A percentile compares a stretch with the other conserved stretches of the same genome.
Evolutionary conservation across 1,284 basidiomycete genomes (phyloP).

Genomic region (Fistulinella staudtii): DNA sequence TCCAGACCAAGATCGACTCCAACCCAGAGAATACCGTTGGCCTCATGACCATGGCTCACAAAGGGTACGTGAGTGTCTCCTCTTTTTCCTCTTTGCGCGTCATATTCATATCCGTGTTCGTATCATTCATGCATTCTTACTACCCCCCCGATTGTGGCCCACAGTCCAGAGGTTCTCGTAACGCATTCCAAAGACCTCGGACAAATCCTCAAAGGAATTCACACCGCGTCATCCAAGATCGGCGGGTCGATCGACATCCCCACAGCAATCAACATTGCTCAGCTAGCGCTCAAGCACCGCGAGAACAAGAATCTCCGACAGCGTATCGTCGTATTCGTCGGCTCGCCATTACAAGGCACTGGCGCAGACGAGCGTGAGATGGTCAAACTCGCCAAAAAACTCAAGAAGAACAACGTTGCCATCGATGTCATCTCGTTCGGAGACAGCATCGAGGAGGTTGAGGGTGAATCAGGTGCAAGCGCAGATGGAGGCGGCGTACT

Average conservation of each 20-base stretch:
- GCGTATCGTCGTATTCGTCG: constrained; percentile 91
- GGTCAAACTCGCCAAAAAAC: constrained; percentile 88
- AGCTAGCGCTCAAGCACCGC: constrained; percentile 95
- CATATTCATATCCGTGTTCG: not conserved
- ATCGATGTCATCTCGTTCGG: constrained; percentile 88
- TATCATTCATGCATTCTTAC: not conserved
- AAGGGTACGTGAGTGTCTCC: constrained; percentile 57
- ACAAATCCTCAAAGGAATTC: constrained; percentile 81
- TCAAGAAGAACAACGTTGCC: constrained; percentile 99
- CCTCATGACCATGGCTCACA: constrained; percentile 96
- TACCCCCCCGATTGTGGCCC: not conserved
- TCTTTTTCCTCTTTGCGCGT: not conserved
- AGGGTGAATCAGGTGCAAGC: not conserved
- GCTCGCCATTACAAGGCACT: constrained; percentile 73
- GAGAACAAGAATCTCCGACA: constrained; percentile 99
- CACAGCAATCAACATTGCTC: constrained; percentile 90
- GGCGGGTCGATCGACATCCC: constrained; percentile 81
- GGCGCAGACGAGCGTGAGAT: constrained; percentile 72
- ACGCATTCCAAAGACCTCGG: constrained; percentile 95
- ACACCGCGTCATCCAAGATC: constrained; percentile 65
- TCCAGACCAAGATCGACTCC: constrained; percentile 90
- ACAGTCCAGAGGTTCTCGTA: constrained; percentile 89
- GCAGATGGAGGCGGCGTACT: constrained; percentile 64
- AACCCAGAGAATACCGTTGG: constrained; percentile 98
- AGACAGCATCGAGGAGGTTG: constrained; percentile 62